Base-by-base conservation (phyloP, 2,329 filamentous ascomycete species). In the Aspergillus udagawae region DNA sequence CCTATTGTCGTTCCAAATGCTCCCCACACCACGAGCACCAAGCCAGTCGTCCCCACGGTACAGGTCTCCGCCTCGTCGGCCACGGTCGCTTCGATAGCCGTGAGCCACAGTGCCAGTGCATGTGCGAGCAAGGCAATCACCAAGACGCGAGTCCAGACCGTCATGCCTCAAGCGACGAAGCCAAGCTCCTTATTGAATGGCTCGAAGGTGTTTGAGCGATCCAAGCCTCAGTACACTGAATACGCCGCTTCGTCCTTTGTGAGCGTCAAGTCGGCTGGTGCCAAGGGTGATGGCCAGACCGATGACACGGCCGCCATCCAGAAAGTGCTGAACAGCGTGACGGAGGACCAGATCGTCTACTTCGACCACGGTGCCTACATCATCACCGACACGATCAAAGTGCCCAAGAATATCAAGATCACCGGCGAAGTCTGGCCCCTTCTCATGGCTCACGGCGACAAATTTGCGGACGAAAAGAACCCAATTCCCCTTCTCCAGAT, bases 351-450 rank as follows among this genome's bases (percentile, higher is more conserved):
- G 64, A 77, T 88, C 50, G 79, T 87, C 20, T 86, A 85, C 74
- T 86, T 86, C 65, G 84, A 87, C 63, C 83, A 87, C 64, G 85
- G 85, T 57, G 81, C 83, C 25, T 88, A 88, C 69, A 68, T 86
- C 35, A 78, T 88, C 69, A 83, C 79, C 25, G 77, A 82, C 59
- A 87, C 85, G 4, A 74, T 88, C 68, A 80, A 78, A 54, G 77
- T 87, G 2, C 84, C 84, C 57, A 89, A 88, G 79, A 84, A 91
- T 68, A 86, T 93, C 78, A 89, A 87, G 77, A 92, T 97, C 70
- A 90, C 90, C 7, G 93, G 93, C 67, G 92, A 97, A 76, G 86
- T 95, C 70, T 96, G 91, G 90, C 88, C 93, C 2, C 78, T 96
- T 60, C 88, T 97, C 73, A 88, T 97, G 82, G 92, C 91, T 27